These are phyloP conservation scores for Yamadazyma ubonensis DNA, from an alignment of 805 yeast species.

Conservation along the genomic window DNA sequence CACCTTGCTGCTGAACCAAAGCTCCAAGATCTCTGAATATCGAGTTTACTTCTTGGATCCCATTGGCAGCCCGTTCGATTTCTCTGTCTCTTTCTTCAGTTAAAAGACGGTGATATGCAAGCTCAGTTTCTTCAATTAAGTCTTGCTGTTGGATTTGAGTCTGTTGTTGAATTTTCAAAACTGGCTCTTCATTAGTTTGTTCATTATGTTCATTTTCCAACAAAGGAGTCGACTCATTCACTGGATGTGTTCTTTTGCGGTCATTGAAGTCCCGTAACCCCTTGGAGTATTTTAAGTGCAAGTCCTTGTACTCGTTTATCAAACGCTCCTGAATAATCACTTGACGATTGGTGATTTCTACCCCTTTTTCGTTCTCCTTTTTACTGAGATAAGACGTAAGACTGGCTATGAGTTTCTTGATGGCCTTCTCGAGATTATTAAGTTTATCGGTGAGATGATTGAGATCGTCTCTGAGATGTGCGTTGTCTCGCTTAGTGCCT, in stretches of 20 bases:
- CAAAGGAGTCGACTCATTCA: constrained; percentile 41
- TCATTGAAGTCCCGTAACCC: constrained; percentile 57
- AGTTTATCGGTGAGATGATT: constrained; percentile 36
- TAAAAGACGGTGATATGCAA: constrained; percentile 61
- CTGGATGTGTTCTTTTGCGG: constrained; percentile 33
- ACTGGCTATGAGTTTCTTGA: constrained; percentile 29
- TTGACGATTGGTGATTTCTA: constrained; percentile 39
- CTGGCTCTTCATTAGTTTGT: no score
- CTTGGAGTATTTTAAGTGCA: constrained; percentile 24
- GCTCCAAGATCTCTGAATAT: constrained; percentile 80
- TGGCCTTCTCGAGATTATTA: constrained; percentile 29
- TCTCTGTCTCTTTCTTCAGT: constrained; percentile 75
- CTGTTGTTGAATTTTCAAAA: constrained; percentile 20
- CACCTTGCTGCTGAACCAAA: constrained; percentile 81
- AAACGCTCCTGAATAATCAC: constrained; percentile 51
- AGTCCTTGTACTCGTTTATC: constrained; percentile 52
- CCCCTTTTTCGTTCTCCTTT: constrained; percentile 23
- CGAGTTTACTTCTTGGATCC: constrained; percentile 80
- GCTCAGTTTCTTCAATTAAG: constrained; percentile 44
- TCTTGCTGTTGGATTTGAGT: constrained; percentile 38
- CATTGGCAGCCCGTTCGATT: constrained; percentile 68
- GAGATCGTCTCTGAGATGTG: constrained; percentile 30
- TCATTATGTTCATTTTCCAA: constrained; percentile 13
- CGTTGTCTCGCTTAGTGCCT: constrained; percentile 53
- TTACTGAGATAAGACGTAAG: constrained; percentile 27